Percentiles rank a stretch among this genome's conserved stretches.
phyloP scores from a whole-genome alignment of 129 eudicot species.

The Arctium minus region DNA sequence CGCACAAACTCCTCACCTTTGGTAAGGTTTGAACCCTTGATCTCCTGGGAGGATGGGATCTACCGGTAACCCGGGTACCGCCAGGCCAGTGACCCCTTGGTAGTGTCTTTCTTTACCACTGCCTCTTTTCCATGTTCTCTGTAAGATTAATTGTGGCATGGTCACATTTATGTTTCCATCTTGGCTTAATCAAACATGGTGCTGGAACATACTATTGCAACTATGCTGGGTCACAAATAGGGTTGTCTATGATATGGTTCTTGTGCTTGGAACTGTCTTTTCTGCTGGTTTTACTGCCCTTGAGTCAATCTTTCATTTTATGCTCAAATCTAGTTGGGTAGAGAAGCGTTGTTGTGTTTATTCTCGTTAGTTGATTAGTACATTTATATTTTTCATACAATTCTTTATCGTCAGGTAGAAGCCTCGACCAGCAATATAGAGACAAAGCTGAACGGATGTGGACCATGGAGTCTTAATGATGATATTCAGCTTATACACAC shows the following conservation, averaged over 20 bases:
- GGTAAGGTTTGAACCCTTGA: too few species aligned
- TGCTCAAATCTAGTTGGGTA: neutral
- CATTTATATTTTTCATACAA: neutral
- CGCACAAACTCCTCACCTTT: too few species aligned
- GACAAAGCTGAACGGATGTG: conserved; percentile 60
- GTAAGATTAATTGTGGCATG: too few species aligned
- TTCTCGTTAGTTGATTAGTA: neutral
- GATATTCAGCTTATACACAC: conserved; percentile 66
- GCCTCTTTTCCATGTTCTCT: too few species aligned
- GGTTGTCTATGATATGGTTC: neutral
- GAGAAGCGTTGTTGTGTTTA: neutral
- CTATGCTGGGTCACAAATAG: neutral
- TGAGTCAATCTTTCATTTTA: neutral
- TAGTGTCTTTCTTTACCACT: too few species aligned
- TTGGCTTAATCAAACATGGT: too few species aligned
- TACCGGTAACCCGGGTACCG: too few species aligned
- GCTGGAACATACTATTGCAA: too few species aligned
- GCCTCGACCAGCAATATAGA: conserved; percentile 52
- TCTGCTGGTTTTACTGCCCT: neutral
- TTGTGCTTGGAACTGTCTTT: neutral
- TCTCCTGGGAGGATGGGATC: too few species aligned
- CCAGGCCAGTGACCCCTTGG: too few species aligned
- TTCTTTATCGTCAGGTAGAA: conserved; percentile 33
- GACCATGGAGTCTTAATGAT: conserved; percentile 67
- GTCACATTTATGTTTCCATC: too few species aligned